A percentile compares a stretch with the other conserved stretches of the same genome.
phyloP scores from a whole-genome alignment of 2,329 filamentous ascomycete genomes.

The Neopestalotiopsis sp. region DNA sequence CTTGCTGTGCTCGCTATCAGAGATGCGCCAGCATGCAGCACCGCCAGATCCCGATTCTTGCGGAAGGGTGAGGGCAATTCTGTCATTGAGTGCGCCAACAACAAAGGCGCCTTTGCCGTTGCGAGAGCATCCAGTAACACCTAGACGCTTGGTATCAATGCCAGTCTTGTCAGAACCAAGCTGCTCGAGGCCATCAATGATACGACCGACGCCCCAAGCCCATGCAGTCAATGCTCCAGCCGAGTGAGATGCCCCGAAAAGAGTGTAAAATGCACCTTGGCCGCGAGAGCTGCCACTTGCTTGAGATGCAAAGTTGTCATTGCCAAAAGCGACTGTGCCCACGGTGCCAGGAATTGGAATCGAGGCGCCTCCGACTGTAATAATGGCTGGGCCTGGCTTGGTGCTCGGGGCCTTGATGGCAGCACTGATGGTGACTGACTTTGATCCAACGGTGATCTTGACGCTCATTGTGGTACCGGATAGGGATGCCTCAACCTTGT shows the following conservation, averaged over 20 bases:
- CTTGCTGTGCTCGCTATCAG: conserved; percentile 52
- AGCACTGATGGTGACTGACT: conserved; percentile 51
- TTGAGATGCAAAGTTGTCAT: conserved; percentile 62
- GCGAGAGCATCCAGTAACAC: conserved; percentile 68
- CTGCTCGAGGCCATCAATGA: conserved; percentile 65
- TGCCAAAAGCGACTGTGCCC: conserved; percentile 64
- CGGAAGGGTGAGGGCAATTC: conserved; percentile 65
- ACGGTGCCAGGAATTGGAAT: conserved; percentile 61
- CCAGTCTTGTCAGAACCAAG: conserved; percentile 47
- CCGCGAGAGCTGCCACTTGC: conserved; percentile 52
- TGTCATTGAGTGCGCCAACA: conserved; percentile 62
- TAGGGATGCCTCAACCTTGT: conserved; percentile 50
- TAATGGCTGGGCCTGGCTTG: conserved; percentile 61
- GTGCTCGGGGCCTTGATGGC: conserved; percentile 50
- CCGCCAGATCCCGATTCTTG: conserved; percentile 69
- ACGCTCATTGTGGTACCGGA: conserved; percentile 50
- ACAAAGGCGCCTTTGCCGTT: conserved; percentile 70
- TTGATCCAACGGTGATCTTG: conserved; percentile 49
- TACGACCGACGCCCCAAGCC: conserved; percentile 67
- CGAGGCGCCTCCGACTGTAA: conserved; percentile 59
- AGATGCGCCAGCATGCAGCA: conserved; percentile 65
- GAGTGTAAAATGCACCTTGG: conserved; percentile 62
- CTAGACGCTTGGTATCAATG: conserved; percentile 56
- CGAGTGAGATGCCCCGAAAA: conserved; percentile 60
- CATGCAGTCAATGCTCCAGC: conserved; percentile 66